Evolutionary conservation across 2,329 filamentous ascomycete species (phyloP), one percentile per base, ranked within the genome.

Genomic region (Botrytis hyacinthi): DNA sequence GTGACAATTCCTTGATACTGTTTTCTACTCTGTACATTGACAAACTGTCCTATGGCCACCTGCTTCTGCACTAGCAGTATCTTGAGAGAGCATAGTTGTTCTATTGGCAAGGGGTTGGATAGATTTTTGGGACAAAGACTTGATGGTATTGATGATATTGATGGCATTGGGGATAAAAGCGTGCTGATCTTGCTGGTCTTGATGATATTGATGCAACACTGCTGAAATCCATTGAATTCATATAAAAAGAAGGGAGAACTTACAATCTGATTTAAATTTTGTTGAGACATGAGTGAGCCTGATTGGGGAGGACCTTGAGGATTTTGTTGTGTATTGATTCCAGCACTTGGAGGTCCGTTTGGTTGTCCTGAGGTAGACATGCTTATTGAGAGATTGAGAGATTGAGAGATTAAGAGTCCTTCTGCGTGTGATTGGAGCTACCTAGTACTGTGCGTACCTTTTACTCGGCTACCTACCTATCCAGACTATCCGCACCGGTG

Each of bases 241-340:
- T 42, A 40, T 3, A 8, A 7, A 40, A 44, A 67, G n/a, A n/a
- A n/a, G 37, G 71, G 57, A 54, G 29, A n/a, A 60, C 95, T 88
- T 87, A 98, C 95, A 83, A 98, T 98, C 78, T 97, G 94, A 79
- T 98, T 98, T 1, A 98, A 83, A 80, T 98, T 97, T 79, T 97
- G 93, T 76, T 95, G 94, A 3, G 92, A 94, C 83, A 94, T 91
- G 81, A 73, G 85, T 82, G 78, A 83, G 75, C 74, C 82, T 79
- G 76, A 85, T 82, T 74, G 86, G 83, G 74, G 86, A 83, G 74
- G 85, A 83, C 84, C 76, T 76, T 84, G 82, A 73, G 83, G 81
- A 72, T 84, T 84, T 75, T 84, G 82, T 81, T 86, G 84, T 78
- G 84, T 84, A 44, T 81, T 78, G 79, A 85, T 83, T 75, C 81